Conservation (phyloP, 2,329 filamentous ascomycete species). For the Bipolaris bicolor region DNA sequence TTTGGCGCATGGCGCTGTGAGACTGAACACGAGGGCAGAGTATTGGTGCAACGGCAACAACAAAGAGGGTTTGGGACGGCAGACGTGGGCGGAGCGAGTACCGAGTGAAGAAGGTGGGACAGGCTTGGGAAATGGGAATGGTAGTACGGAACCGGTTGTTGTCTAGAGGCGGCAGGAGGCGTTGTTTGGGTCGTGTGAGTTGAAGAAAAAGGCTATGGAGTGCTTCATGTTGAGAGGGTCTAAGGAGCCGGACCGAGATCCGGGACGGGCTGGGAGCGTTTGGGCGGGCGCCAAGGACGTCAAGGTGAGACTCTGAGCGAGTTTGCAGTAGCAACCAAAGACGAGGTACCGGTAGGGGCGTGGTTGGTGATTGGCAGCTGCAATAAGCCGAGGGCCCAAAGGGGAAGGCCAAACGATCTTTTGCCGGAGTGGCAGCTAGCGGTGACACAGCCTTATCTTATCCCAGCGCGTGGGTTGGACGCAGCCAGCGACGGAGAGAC, state of each 20-base stretch:
- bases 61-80: conserved; percentile 13
- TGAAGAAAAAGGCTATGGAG: neutral
- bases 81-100: conserved; percentile 8
- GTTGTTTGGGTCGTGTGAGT: neutral
- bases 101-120: conserved; percentile 14
- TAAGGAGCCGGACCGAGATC: neutral
- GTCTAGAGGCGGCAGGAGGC: neutral
- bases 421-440: conserved; percentile 25
- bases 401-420: conserved; percentile 26
- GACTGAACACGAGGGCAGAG: conserved; percentile 2
- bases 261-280: neutral
- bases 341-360: conserved; percentile 13
- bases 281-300: conserved; percentile 13
- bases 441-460: conserved; percentile 24
- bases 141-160: conserved; percentile 3
- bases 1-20: conserved; percentile 1
- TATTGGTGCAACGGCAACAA: conserved; percentile 15
- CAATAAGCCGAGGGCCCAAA: conserved; percentile 19
- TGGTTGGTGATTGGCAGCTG: conserved; percentile 11
- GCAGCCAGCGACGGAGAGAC: conserved; percentile 18
- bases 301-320: conserved; percentile 13
- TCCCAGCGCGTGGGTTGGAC: conserved; percentile 36
- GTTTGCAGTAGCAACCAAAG: conserved; percentile 11
- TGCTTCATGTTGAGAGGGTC: conserved; percentile 2
- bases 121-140: neutral